Conservation (phyloP, 1,284 basidiomycete species). For the Mrakiaceae sp. region DNA sequence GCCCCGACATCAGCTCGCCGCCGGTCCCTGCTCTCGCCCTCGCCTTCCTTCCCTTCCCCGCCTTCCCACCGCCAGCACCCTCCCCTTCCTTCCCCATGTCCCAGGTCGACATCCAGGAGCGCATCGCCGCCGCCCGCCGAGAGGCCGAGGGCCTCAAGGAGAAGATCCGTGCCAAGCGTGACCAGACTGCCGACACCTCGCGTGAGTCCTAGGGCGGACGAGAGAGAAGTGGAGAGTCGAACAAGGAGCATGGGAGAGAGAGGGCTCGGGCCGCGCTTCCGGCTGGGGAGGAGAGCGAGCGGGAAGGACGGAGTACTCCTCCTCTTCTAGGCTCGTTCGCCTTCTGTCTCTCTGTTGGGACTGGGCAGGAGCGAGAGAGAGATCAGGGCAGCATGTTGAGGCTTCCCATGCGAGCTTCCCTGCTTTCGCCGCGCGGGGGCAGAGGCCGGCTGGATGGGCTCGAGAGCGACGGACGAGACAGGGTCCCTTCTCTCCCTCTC, state of each 20-base stretch:
- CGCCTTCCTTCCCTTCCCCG: constrained; percentile 7
- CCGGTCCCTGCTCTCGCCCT: neutral
- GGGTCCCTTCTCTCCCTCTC: neutral
- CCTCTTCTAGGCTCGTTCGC: no score
- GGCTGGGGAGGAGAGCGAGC: no score
- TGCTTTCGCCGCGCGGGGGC: no score
- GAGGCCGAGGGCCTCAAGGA: constrained; percentile 95
- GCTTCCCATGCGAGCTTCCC: no score
- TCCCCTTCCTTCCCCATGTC: constrained; percentile 22
- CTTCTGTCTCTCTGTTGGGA: no score
- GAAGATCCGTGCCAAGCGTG: constrained; percentile 88
- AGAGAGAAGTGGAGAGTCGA: no score
- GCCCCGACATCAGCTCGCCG: neutral
- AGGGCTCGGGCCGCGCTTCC: neutral
- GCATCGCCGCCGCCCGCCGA: constrained; percentile 88
- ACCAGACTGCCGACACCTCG: constrained; percentile 91
- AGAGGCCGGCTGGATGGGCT: neutral
- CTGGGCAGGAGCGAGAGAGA: no score
- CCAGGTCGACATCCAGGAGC: constrained; percentile 78
- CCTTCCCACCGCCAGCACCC: constrained; percentile 5
- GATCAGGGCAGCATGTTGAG: no score
- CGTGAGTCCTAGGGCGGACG: constrained; percentile 46
- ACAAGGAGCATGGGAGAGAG: neutral
- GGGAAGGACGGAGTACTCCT: no score
- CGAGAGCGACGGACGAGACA: neutral